Percentiles rank a stretch among this genome's conserved stretches.
Conservation (phyloP, 176 grass and related monocot species). For the Ampelocalamus luodianensis region DNA sequence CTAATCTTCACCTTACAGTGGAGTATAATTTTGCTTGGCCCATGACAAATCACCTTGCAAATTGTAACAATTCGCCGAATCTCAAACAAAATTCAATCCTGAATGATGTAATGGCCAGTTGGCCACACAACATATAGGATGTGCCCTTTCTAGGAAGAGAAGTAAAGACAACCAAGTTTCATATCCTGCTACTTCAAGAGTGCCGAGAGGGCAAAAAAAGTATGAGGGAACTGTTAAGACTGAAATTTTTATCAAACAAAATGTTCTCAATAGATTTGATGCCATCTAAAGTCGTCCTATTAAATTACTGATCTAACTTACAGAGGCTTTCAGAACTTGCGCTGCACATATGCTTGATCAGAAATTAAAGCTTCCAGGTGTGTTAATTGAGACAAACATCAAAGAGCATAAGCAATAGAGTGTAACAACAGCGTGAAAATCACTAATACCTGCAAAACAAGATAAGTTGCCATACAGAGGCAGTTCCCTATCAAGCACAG, state of each 20-base stretch:
- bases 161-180: neutral
- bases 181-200: neutral
- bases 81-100: constrained; percentile 19
- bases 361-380: constrained; percentile 10
- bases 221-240: constrained; percentile 8
- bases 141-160: neutral
- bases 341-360: neutral
- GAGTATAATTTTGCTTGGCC: neutral
- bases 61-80: neutral
- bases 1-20: neutral
- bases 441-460: constrained; percentile 84
- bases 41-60: constrained; percentile 32
- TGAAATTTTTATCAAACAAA: constrained; percentile 7
- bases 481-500: constrained; percentile 92
- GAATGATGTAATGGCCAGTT: neutral
- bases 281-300: neutral
- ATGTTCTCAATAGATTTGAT: neutral
- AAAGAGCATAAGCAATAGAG: neutral
- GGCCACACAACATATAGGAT: neutral
- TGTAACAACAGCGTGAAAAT: neutral
- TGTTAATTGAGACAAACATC: neutral
- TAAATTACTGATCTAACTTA: constrained; percentile 5
- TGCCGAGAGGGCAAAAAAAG: neutral
- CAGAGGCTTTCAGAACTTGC: constrained; percentile 9
- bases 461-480: constrained; percentile 84